These are phyloP conservation scores for Purpureocillium lavendulum DNA, from an alignment of 2,329 filamentous ascomycete species.

Conservation along the genomic window DNA sequence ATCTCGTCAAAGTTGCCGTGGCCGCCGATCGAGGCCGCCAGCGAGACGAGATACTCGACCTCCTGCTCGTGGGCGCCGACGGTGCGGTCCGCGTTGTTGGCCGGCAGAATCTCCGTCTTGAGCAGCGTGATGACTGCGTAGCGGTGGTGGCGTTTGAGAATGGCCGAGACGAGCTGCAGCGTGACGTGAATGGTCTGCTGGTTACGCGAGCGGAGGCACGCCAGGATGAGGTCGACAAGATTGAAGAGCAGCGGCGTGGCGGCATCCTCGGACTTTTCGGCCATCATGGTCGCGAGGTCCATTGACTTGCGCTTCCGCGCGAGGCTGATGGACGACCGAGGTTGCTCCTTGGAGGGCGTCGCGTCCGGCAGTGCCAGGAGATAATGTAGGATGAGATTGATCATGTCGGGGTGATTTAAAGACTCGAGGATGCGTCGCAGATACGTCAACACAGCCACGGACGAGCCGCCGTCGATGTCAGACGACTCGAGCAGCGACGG, in stretches of 20 bases:
- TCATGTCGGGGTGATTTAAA: constrained; percentile 86
- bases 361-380: constrained; percentile 70
- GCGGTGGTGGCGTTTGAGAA: constrained; percentile 78
- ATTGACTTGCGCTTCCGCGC: constrained; percentile 81
- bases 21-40: constrained; percentile 61
- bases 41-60: constrained; percentile 59
- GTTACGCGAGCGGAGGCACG: constrained; percentile 76
- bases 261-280: constrained; percentile 63
- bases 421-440: constrained; percentile 84
- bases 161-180: constrained; percentile 75
- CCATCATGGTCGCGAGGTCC: constrained; percentile 73
- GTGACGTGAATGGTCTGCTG: constrained; percentile 86
- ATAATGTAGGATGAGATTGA: constrained; percentile 89
- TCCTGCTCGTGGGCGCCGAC: constrained; percentile 69
- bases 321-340: constrained; percentile 50
- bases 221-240: constrained; percentile 80
- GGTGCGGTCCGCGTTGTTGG: constrained; percentile 51
- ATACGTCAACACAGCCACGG: constrained; percentile 91
- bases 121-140: constrained; percentile 76
- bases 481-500: constrained; percentile 94
- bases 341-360: constrained; percentile 24
- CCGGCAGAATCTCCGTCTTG: constrained; percentile 51
- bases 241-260: constrained; percentile 85
- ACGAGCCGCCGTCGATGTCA: constrained; percentile 92
- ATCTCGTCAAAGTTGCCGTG: constrained; percentile 63